Evolutionary conservation across 495 filamentous ascomycete genomes (phyloP).

Genomic region (Neurospora sp.): DNA sequence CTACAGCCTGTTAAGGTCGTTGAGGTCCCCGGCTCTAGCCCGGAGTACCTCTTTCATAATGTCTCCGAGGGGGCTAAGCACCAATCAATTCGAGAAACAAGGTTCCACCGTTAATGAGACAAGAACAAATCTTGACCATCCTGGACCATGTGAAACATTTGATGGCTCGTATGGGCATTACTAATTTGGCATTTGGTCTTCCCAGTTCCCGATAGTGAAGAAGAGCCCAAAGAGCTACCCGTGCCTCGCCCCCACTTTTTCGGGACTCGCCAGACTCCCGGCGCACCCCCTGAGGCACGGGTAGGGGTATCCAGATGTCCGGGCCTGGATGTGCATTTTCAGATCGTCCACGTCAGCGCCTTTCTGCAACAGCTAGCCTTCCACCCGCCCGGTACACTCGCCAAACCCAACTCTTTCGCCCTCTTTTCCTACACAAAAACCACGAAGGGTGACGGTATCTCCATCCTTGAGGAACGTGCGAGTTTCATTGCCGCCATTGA

Average conservation of each 20-base stretch:
- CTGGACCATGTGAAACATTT: neutral
- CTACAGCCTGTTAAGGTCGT: neutral
- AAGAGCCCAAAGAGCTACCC: neutral
- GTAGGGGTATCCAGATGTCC: neutral
- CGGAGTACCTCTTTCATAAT: neutral
- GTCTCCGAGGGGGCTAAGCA: neutral
- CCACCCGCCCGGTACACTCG: conserved; percentile 51
- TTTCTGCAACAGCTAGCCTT: conserved; percentile 6
- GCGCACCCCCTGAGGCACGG: no score
- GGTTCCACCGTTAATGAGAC: neutral
- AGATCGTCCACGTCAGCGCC: neutral
- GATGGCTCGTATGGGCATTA: neutral
- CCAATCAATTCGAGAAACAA: neutral
- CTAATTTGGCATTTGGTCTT: neutral
- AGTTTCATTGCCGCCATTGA: conserved; percentile 54
- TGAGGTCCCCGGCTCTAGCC: neutral
- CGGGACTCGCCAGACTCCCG: no score
- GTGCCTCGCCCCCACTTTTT: no score
- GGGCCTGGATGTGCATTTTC: neutral
- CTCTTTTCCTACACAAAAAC: conserved; percentile 44
- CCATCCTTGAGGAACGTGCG: conserved; percentile 77
- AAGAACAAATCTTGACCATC: neutral
- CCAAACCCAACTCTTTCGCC: conserved; percentile 63
- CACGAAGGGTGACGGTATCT: conserved; percentile 64
- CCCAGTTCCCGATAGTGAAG: neutral